A percentile compares a stretch with the other conserved stretches of the same genome.
Conservation (phyloP, 129 eudicot species). For the Saussurea involucrata region DNA sequence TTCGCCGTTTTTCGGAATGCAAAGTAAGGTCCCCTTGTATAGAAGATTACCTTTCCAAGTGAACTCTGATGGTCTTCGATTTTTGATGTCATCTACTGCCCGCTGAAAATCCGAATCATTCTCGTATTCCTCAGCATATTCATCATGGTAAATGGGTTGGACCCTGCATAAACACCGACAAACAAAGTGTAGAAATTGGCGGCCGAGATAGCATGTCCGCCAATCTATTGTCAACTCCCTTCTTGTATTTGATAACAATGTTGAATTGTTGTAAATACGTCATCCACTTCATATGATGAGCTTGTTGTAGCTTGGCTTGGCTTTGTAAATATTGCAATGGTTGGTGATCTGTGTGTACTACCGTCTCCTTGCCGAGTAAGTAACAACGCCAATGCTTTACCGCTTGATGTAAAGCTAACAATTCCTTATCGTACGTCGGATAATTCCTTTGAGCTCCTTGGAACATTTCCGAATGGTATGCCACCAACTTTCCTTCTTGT, state of each 20-base stretch:
- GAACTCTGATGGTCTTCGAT: background rate
- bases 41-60: background rate
- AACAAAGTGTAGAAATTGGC: background rate
- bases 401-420: background rate
- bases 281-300: conserved; percentile 26
- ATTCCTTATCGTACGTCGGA: conserved; percentile 18
- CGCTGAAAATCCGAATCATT: background rate
- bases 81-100: background rate
- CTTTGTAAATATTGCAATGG: conserved; percentile 12
- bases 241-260: background rate
- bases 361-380: conserved; percentile 3
- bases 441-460: conserved; percentile 5
- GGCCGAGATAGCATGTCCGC: conserved; percentile 19
- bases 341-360: background rate
- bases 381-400: conserved; percentile 13
- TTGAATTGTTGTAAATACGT: background rate
- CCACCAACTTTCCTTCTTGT: conserved; percentile 17
- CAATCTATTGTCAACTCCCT: conserved; percentile 8
- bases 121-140: background rate
- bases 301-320: conserved; percentile 5
- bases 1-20: background rate
- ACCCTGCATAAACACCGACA: conserved; percentile 11
- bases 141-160: background rate
- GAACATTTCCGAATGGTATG: conserved; percentile 15
- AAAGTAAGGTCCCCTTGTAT: background rate